A percentile compares a stretch with the other conserved stretches of the same genome.
These are phyloP conservation scores for Macroventuria anomochaeta DNA, from an alignment of 2,329 filamentous ascomycete genomes.

Conservation along the genomic window DNA sequence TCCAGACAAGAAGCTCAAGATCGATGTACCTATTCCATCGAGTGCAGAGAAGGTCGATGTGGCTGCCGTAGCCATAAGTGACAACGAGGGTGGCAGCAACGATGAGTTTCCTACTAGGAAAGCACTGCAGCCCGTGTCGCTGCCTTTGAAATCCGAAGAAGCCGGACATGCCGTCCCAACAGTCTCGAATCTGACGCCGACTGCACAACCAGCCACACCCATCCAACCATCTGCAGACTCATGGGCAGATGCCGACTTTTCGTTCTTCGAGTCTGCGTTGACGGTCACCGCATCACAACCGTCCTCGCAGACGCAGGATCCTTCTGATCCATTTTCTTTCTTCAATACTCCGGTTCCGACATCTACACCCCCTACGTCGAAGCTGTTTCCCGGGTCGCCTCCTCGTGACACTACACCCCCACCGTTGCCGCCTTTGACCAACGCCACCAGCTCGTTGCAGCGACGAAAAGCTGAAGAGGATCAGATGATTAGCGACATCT, in stretches of 20 bases:
- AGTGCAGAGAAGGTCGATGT: not conserved
- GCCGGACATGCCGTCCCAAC: not conserved
- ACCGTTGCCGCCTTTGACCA: constrained; percentile 31
- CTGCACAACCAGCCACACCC: constrained; percentile 7
- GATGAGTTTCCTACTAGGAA: constrained; percentile 13
- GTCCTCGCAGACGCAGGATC: constrained; percentile 8
- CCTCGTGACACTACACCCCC: constrained; percentile 26
- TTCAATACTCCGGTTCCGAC: constrained; percentile 29
- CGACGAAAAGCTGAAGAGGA: constrained; percentile 40
- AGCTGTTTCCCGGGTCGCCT: constrained; percentile 29
- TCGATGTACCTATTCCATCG: not conserved
- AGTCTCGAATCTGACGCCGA: not conserved
- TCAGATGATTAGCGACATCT: constrained; percentile 31
- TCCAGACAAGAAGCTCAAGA: constrained; percentile 18
- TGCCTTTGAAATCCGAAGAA: not conserved
- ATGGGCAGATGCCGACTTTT: constrained; percentile 28
- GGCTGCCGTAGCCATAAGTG: not conserved
- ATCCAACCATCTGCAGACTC: constrained; percentile 16
- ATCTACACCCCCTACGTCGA: constrained; percentile 15
- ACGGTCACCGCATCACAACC: constrained; percentile 8
- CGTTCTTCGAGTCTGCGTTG: constrained; percentile 41
- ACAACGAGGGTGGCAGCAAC: not conserved
- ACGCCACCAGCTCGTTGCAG: constrained; percentile 34
- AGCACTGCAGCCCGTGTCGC: not conserved
- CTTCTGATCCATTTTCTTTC: constrained; percentile 34